A percentile compares a stretch with the other conserved stretches of the same genome.
These are phyloP conservation scores for Metarhizium rileyi DNA, from an alignment of 2,329 filamentous ascomycete genomes.

Conservation along the genomic window DNA sequence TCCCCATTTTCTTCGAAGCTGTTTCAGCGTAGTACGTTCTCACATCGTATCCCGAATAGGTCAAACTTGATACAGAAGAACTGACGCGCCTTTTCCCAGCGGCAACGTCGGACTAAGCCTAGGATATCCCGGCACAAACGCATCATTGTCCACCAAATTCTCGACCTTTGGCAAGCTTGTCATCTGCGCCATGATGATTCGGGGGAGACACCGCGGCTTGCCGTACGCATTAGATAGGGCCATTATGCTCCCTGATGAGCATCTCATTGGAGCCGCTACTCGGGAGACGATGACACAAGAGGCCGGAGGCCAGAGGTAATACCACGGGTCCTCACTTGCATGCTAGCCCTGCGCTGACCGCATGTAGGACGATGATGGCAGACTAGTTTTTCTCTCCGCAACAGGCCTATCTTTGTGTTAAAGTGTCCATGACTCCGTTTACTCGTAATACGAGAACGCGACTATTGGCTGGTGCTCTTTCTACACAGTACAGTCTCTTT, in stretches of 20 bases:
- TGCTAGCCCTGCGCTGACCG: too few relatives aligned
- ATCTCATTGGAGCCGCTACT: background rate
- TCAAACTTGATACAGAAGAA: background rate
- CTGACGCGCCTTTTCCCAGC: constrained; percentile 9
- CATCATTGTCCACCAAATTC: constrained; percentile 22
- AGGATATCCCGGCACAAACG: constrained; percentile 19
- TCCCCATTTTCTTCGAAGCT: constrained; percentile 25
- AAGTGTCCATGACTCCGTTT: too few relatives aligned
- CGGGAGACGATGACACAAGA: constrained; percentile 12
- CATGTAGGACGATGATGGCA: too few relatives aligned
- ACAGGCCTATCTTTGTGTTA: too few relatives aligned
- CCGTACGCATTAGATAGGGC: constrained; percentile 25
- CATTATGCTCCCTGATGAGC: constrained; percentile 21
- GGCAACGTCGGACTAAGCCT: constrained; percentile 27
- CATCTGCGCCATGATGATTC: constrained; percentile 28
- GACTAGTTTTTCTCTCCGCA: too few relatives aligned
- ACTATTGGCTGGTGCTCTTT: too few relatives aligned
- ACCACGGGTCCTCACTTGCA: too few relatives aligned
- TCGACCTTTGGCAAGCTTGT: constrained; percentile 24
- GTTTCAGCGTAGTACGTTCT: constrained; percentile 23
- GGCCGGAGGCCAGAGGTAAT: background rate
- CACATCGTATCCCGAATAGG: background rate
- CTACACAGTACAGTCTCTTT: too few relatives aligned
- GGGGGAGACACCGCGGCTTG: constrained; percentile 25
- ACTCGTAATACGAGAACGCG: too few relatives aligned